A percentile compares a stretch with the other conserved stretches of the same genome.
phyloP scores from a whole-genome alignment of 2,329 filamentous ascomycete species.

The Aspergillus latus region DNA sequence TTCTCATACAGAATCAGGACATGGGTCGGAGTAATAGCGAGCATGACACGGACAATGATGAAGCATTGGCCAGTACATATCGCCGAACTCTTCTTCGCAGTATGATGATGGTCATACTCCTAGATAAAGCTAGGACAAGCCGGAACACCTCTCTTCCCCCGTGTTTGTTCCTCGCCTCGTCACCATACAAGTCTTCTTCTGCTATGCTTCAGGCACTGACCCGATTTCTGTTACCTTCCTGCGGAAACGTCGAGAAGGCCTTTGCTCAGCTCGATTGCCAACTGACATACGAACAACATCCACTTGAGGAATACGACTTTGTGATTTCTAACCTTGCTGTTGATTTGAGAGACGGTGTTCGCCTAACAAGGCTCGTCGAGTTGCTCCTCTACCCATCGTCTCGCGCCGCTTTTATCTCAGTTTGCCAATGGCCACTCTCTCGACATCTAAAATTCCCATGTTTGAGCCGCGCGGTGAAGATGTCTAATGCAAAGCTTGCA shows the following conservation, averaged over 20 bases:
- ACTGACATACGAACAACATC: slow-evolving; percentile 55
- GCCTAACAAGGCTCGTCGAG: slow-evolving; percentile 61
- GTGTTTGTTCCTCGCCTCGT: slow-evolving; percentile 54
- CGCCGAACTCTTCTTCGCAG: slow-evolving; percentile 58
- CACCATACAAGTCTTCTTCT: slow-evolving; percentile 57
- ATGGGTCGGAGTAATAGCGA: slow-evolving; percentile 30
- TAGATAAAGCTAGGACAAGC: slow-evolving; percentile 55
- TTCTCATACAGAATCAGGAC: slow-evolving; percentile 60
- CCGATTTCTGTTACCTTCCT: slow-evolving; percentile 56
- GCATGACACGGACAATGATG: slow-evolving; percentile 37
- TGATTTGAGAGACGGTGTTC: slow-evolving; percentile 62
- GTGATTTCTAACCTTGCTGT: slow-evolving; percentile 60
- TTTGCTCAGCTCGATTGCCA: slow-evolving; percentile 59
- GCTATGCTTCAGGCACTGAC: slow-evolving; percentile 54
- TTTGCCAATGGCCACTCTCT: slow-evolving; percentile 49
- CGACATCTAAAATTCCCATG: slow-evolving; percentile 61
- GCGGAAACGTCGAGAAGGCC: slow-evolving; percentile 57
- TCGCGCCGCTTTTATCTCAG: neutral
- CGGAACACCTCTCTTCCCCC: slow-evolving; percentile 30
- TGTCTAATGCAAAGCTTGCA: slow-evolving; percentile 61
- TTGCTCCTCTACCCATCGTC: slow-evolving; percentile 51
- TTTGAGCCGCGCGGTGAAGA: slow-evolving; percentile 54
- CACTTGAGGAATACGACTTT: slow-evolving; percentile 60
- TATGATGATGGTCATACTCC: slow-evolving; percentile 59
- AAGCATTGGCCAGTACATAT: slow-evolving; percentile 51